phyloP scores from a whole-genome alignment of 2,329 filamentous ascomycete species.

The Phaeosphaeriaceae sp. region DNA sequence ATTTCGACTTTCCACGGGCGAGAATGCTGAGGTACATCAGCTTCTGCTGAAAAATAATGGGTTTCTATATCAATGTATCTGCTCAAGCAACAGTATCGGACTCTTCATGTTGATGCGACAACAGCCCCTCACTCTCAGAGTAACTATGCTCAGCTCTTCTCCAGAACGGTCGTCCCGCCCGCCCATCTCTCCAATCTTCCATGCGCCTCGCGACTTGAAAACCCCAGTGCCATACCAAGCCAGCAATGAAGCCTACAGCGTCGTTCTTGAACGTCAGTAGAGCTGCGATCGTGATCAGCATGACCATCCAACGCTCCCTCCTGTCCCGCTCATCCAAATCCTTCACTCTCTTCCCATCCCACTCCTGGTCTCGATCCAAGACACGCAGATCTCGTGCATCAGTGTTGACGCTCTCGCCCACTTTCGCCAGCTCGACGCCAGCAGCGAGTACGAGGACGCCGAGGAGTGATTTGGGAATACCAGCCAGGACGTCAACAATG shows the following conservation, averaged over 20 bases:
- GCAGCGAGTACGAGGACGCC: slow-evolving; percentile 91
- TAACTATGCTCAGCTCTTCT: slow-evolving; percentile 24
- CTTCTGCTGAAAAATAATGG: background rate
- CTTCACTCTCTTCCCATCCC: slow-evolving; percentile 55
- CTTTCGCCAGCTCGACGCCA: slow-evolving; percentile 84
- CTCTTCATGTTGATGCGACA: slow-evolving; percentile 37
- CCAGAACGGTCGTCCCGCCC: slow-evolving; percentile 30
- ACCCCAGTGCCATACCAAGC: slow-evolving; percentile 78
- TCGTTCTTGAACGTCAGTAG: slow-evolving; percentile 90
- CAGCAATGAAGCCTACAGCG: slow-evolving; percentile 83
- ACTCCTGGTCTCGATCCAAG: slow-evolving; percentile 34
- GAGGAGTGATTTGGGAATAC: slow-evolving; percentile 78
- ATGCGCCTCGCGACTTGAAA: slow-evolving; percentile 53
- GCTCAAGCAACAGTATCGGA: slow-evolving; percentile 34
- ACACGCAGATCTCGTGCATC: slow-evolving; percentile 66
- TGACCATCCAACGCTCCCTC: slow-evolving; percentile 81
- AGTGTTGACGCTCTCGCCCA: slow-evolving; percentile 84
- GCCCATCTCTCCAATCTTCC: slow-evolving; percentile 30
- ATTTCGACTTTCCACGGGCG: background rate
- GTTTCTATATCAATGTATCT: background rate
- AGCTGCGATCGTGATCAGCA: slow-evolving; percentile 85
- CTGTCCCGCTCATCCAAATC: slow-evolving; percentile 71
- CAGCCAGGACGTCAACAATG: slow-evolving; percentile 72
- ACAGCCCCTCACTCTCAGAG: slow-evolving; percentile 30
- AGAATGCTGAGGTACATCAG: background rate